Conservation (phyloP, 169 alveolate species). For the Plasmodium coatneyi region DNA sequence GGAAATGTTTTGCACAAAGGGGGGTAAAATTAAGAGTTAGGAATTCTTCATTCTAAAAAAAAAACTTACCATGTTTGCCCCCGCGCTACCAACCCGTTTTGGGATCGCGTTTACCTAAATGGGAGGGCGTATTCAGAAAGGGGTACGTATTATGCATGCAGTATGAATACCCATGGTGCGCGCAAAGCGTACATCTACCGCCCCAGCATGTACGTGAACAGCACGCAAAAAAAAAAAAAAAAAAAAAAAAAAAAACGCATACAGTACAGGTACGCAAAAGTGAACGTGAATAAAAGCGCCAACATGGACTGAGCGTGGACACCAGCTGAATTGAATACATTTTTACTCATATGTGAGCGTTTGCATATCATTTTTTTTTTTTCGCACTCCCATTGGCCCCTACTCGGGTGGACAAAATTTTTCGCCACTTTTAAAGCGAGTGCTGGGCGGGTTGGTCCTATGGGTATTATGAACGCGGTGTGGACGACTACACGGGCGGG, state of each 20-base stretch:
- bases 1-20: neutral
- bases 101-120: neutral
- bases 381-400: neutral
- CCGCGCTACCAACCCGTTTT: conserved; percentile 1
- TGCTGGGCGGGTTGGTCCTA: neutral
- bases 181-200: neutral
- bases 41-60: neutral
- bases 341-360: neutral
- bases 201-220: neutral
- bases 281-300: neutral
- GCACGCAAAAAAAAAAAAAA: neutral
- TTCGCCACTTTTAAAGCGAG: neutral
- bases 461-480: neutral
- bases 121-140: neutral
- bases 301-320: neutral
- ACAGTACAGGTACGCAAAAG: neutral
- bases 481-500: neutral
- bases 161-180: neutral
- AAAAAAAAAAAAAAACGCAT: neutral
- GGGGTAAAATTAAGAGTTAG: neutral
- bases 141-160: neutral
- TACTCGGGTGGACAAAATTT: neutral
- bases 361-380: neutral
- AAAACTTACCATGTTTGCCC: neutral
- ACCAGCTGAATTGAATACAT: neutral